These are phyloP conservation scores for Claviceps lovelessii DNA, from an alignment of 2,329 filamentous ascomycete genomes.

Conservation along the genomic window DNA sequence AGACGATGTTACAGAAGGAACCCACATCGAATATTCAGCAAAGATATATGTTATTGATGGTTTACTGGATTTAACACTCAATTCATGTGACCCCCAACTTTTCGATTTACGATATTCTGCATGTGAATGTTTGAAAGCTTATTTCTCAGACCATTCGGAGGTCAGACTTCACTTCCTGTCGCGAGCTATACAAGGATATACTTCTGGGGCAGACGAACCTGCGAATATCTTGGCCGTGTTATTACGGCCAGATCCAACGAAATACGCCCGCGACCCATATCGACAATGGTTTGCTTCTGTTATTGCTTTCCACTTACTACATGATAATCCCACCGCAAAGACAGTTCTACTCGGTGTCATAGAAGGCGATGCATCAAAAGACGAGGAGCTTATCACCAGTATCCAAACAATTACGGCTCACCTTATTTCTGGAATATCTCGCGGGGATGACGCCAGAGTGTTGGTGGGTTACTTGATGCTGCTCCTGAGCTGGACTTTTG, in stretches of 20 bases:
- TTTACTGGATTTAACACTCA: slow-evolving; percentile 67
- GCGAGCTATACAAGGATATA: slow-evolving; percentile 78
- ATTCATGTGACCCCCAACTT: slow-evolving; percentile 47
- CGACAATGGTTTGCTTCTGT: slow-evolving; percentile 80
- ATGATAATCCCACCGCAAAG: slow-evolving; percentile 69
- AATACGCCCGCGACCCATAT: slow-evolving; percentile 63
- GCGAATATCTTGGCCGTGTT: slow-evolving; percentile 81
- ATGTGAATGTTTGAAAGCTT: slow-evolving; percentile 83
- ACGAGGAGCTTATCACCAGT: slow-evolving; percentile 89
- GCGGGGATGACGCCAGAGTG: slow-evolving; percentile 63
- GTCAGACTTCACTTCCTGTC: slow-evolving; percentile 77
- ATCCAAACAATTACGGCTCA: slow-evolving; percentile 81
- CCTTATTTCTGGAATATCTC: slow-evolving; percentile 64
- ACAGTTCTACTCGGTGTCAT: slow-evolving; percentile 64
- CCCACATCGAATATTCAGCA: slow-evolving; percentile 33
- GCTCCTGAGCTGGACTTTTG: slow-evolving; percentile 78
- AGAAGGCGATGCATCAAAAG: slow-evolving; percentile 76
- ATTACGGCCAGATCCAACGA: slow-evolving; percentile 48
- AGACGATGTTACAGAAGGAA: slow-evolving; percentile 20
- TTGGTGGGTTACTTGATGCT: slow-evolving; percentile 80
- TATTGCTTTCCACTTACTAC: slow-evolving; percentile 72
- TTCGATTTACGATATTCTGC: slow-evolving; percentile 75
- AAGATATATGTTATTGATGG: slow-evolving; percentile 87
- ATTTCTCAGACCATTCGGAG: slow-evolving; percentile 67
- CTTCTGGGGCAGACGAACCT: slow-evolving; percentile 61